Conservation (phyloP, 2,329 filamentous ascomycete genomes). For the Ceratocystis variospora region DNA sequence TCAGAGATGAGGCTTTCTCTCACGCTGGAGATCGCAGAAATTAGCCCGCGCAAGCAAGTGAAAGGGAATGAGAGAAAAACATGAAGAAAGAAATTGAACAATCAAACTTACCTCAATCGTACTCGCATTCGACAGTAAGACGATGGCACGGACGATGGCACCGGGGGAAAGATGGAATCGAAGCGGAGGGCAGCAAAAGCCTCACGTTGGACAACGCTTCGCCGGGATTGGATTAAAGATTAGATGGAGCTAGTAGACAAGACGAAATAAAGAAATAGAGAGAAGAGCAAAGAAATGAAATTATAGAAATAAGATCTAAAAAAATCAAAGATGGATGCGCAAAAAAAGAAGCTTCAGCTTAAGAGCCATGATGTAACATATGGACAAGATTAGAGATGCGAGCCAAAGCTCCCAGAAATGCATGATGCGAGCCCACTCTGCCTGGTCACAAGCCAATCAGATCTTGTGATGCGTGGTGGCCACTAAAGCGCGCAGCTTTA, state of each 20-base stretch:
- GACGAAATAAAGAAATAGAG: neutral
- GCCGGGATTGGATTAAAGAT: neutral
- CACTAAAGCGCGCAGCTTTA: slow-evolving; percentile 1
- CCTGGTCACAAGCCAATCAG: neutral
- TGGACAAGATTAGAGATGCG: neutral
- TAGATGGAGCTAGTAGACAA: neutral
- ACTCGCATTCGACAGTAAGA: neutral
- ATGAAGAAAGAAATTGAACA: neutral
- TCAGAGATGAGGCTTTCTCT: neutral
- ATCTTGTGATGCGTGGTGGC: neutral
- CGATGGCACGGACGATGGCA: slow-evolving; percentile 3
- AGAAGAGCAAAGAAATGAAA: neutral
- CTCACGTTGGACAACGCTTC: slow-evolving; percentile 1
- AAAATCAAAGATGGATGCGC: neutral
- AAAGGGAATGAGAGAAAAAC: neutral
- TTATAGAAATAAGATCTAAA: neutral
- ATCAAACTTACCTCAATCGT: neutral
- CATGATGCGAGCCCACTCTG: neutral
- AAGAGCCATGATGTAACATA: neutral
- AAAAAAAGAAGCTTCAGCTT: neutral
- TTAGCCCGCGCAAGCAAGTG: neutral
- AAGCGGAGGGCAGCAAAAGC: slow-evolving; percentile 1
- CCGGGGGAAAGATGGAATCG: neutral
- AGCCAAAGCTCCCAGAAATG: neutral
- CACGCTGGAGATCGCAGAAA: neutral